Conservation (phyloP, 2,329 filamentous ascomycete species). For the Mariannaea elegans region DNA sequence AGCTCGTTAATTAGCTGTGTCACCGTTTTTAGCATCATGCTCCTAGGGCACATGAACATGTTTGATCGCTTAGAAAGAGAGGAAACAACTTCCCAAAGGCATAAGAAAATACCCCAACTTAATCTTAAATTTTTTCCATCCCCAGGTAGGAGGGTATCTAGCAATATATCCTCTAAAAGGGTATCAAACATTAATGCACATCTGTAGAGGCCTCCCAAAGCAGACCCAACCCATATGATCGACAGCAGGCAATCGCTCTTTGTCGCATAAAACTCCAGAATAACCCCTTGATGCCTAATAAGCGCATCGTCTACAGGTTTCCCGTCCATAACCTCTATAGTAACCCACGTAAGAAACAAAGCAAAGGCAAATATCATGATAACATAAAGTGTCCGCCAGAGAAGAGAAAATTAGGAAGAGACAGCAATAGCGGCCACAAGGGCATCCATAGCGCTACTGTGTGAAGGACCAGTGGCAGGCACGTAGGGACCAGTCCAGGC, state of each 20-base stretch:
- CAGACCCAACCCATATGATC: constrained; percentile 17
- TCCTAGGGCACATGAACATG: neutral
- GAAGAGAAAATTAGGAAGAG: constrained; percentile 31
- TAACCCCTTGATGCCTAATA: constrained; percentile 19
- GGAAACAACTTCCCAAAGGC: neutral
- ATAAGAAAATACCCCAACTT: neutral
- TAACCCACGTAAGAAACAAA: neutral
- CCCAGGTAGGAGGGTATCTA: constrained; percentile 19
- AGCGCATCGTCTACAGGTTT: constrained; percentile 17
- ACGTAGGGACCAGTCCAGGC: constrained; percentile 71
- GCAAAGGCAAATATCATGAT: neutral
- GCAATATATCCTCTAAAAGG: constrained; percentile 28
- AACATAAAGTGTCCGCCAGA: constrained; percentile 4
- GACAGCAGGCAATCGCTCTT: too few species aligned
- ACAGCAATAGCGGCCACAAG: constrained; percentile 68
- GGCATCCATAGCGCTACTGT: constrained; percentile 72
- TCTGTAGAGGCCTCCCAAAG: constrained; percentile 24
- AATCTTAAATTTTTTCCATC: constrained; percentile 2
- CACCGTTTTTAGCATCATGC: constrained; percentile 6
- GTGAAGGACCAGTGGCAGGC: constrained; percentile 63
- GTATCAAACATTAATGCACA: constrained; percentile 38
- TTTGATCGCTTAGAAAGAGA: neutral
- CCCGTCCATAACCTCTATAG: constrained; percentile 17
- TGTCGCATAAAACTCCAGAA: constrained; percentile 17
- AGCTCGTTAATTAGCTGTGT: neutral